Evolutionary conservation across 768 basidiomycete species (phyloP).

Genomic region (Naganishia friedmannii): DNA sequence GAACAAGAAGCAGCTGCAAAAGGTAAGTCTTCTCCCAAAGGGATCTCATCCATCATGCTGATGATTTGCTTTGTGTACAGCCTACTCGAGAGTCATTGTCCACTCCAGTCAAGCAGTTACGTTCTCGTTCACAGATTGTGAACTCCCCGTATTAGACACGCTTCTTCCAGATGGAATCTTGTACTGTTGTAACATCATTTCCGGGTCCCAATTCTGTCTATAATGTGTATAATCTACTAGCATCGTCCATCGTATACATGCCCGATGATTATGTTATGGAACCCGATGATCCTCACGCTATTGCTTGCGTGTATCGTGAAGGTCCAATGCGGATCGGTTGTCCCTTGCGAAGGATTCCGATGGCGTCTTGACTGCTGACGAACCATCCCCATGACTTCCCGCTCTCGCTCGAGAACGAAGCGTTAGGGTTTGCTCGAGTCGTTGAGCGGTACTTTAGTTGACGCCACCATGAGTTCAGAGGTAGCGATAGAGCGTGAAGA

Average conservation of each 20-base stretch:
- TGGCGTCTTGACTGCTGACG: conserved; percentile 24
- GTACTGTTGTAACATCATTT: conserved; percentile 6
- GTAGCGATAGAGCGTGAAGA: conserved; percentile 44
- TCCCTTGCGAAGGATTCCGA: conserved; percentile 16
- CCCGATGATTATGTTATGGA: not conserved
- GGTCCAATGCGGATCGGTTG: conserved; percentile 20
- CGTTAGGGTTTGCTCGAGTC: not conserved
- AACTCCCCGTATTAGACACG: conserved; percentile 41
- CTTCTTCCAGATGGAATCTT: not conserved
- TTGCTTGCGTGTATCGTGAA: not conserved
- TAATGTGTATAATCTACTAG: conserved; percentile 2
- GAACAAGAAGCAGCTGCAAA: conserved; percentile 87
- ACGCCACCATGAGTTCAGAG: conserved; percentile 36
- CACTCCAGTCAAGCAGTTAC: conserved; percentile 38
- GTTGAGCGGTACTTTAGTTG: conserved; percentile 41
- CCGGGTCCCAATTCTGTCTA: conserved; percentile 12
- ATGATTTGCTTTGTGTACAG: not conserved
- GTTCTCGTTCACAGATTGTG: conserved; percentile 44
- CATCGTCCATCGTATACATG: not conserved
- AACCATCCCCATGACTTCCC: conserved; percentile 33
- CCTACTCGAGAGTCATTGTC: conserved; percentile 37
- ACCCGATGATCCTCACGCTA: not conserved
- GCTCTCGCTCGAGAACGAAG: not conserved
- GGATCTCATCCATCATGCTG: not conserved
- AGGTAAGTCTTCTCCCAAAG: conserved; percentile 57